Evolutionary conservation across 371 early-diverging fungal species (phyloP).

Genomic region (Mucor velutinosus): DNA sequence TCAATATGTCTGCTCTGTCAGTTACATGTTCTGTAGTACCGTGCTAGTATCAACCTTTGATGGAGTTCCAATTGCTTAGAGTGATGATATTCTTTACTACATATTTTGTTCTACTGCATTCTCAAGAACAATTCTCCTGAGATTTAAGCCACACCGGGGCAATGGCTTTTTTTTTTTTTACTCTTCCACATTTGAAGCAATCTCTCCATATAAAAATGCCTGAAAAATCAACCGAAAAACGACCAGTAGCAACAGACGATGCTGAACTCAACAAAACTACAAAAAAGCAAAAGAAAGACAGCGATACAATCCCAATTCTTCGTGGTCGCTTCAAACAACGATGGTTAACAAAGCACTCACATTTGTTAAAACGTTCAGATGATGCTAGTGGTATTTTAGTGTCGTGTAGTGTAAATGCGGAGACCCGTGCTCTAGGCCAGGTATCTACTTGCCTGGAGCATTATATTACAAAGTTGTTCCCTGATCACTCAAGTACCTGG

Average conservation of each 20-base stretch:
- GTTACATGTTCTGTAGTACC: no score
- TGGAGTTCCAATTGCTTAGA: no score
- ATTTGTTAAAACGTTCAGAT: conserved; percentile 46
- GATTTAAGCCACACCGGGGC: neutral
- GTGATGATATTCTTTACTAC: no score
- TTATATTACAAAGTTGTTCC: conserved; percentile 43
- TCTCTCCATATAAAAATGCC: neutral
- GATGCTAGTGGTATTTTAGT: conserved; percentile 45
- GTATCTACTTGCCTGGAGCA: conserved; percentile 44
- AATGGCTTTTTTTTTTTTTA: neutral
- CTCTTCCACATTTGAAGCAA: neutral
- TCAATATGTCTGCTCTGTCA: no score
- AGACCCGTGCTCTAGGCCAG: conserved; percentile 62
- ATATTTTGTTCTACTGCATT: no score
- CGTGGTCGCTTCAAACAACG: conserved; percentile 57
- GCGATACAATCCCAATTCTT: conserved; percentile 51
- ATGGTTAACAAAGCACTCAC: conserved; percentile 57
- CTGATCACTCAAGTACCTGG: conserved; percentile 46
- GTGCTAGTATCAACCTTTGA: no score
- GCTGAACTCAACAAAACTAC: neutral
- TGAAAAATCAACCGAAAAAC: neutral
- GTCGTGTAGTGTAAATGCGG: conserved; percentile 46
- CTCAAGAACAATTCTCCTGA: neutral
- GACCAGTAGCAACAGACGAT: neutral
- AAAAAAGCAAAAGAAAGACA: conserved; percentile 25